Evolutionary conservation across 208 protist species (phyloP), one percentile per base, ranked within the genome.

Genomic region (Crithidia mellificae): DNA sequence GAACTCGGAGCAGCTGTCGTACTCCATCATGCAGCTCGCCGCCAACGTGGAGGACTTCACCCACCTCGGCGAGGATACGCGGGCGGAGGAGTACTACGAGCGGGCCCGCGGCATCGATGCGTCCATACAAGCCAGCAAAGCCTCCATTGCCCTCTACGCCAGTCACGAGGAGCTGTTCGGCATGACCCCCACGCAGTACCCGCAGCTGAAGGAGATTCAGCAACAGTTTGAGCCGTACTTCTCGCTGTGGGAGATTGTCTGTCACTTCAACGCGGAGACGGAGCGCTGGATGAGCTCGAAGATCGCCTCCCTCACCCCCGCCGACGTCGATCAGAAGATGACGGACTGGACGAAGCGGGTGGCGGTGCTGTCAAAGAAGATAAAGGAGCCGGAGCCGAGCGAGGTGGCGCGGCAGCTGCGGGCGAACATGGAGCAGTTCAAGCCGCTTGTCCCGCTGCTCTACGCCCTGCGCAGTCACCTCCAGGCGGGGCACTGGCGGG

Each of bases 391-490:
- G 25, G 90, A 92, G 72, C 92, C 94, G 46, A 83, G 62, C 29
- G 80, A 81, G 53, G 89, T 97, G 34, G 81, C 87, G 47, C 80
- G 81, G 63, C 77, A 77, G 19, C 80, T 98, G 50, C 83, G 86
- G 12, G 85, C 91, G n/a, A 92, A 84, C 71, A 88, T 99, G 39
- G 96, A 98, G 24, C 68, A 77, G 22, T 98, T 98, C 81, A 91
- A 90, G 71, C 84, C 80, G 3, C 87, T 95, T 75, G 83, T 99
- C 49, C 97, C 97, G 6, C 83, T 98, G 1, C 83, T 99, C 19
- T 87, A 94, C 61, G 87, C 92, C 3, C 78, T 99, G 41, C 88
- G 94, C 56, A 97, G 92, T 64, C 97, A 98, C 64, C 71, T 99
- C 32, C 87, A 97, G 68, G 87, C 92, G 12, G 83, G 78, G n/a